Evolutionary conservation across 371 early-diverging fungal species (phyloP), one percentile per base, ranked within the genome.

Genomic region (Pancytospora philotis): DNA sequence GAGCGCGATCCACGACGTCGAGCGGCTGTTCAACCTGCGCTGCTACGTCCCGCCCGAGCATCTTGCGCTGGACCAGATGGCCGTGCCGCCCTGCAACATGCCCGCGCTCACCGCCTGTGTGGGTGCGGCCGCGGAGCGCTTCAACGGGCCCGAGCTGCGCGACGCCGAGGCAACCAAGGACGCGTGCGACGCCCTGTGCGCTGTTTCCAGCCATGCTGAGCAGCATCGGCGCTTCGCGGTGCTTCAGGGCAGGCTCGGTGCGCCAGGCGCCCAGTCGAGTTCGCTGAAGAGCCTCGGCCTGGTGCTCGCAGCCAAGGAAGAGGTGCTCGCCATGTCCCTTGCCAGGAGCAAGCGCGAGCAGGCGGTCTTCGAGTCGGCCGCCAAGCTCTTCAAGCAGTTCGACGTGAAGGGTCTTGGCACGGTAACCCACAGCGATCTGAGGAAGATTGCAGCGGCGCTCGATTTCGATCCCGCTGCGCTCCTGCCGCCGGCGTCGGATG

Each of bases 1-100:
- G n/a, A 35, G 41, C 28, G 52, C 49, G 31, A 64, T 74, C 36
- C 57, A 56, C 51, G 32, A 36, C 3, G 16, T 69, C n/a, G 70
- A 74, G 58, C 19, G 62, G 6, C 16, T 37, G 36, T 60, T 67
- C 31, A 66, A 51, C 38, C 22, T 74, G n/a, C 66, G 70, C 34
- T 41, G 27, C 36, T 74, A 69, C 34, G 35, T 6, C 3, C 66
- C 74, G 1, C 74, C 74, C 10, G 48, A 57, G 34, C 56, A 69
- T 19, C 37, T 74, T 10, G n/a, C 45, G 25, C 48, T 62, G 10
- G 67, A 67, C 1, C 63, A 55, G 31, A 13, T 73, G 35, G 35
- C 49, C 4, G 55, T 61, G 25, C 27, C 3, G 38, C 19, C 39
- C 28, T 30, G 2, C 2, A 25, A 55, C 16, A 52, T 59, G 4